Evolutionary conservation across 768 basidiomycete genomes (phyloP).

Genomic region (Lentinula boryana): DNA sequence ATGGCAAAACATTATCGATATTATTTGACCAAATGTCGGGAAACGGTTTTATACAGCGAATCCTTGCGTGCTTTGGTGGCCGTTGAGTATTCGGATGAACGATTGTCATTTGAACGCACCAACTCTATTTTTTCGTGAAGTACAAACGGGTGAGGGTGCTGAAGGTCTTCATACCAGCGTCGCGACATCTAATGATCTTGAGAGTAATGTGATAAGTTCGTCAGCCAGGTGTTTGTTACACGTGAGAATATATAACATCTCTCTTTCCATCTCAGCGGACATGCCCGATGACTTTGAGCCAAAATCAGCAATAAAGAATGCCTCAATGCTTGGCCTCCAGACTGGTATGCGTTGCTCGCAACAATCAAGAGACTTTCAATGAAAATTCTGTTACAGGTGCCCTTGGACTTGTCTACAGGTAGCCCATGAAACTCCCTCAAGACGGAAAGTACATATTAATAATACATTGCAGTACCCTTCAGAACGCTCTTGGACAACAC

Average conservation of each 20-base stretch:
- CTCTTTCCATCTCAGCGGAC: neutral
- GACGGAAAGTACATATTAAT: neutral
- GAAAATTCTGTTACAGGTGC: conserved; percentile 24
- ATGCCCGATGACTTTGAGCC: conserved; percentile 31
- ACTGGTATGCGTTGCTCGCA: conserved; percentile 18
- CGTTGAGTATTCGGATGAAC: neutral
- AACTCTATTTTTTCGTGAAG: conserved; percentile 34
- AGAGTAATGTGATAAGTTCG: neutral
- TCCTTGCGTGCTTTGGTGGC: neutral
- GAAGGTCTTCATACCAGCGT: conserved; percentile 30
- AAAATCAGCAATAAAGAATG: conserved; percentile 50
- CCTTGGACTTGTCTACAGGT: conserved; percentile 54
- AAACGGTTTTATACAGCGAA: neutral
- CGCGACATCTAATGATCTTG: neutral
- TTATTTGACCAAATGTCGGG: neutral
- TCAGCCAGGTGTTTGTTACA: neutral
- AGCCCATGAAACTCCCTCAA: neutral
- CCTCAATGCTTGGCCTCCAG: conserved; percentile 55
- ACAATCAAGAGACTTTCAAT: neutral
- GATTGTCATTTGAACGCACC: neutral
- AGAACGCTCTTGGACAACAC: conserved; percentile 78
- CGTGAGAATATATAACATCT: neutral
- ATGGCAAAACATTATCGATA: neutral
- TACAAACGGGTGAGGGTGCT: conserved; percentile 30
- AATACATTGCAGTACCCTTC: conserved; percentile 37